These are phyloP conservation scores for Linum trigynum DNA, from an alignment of 345 rosid species.

Conservation along the genomic window DNA sequence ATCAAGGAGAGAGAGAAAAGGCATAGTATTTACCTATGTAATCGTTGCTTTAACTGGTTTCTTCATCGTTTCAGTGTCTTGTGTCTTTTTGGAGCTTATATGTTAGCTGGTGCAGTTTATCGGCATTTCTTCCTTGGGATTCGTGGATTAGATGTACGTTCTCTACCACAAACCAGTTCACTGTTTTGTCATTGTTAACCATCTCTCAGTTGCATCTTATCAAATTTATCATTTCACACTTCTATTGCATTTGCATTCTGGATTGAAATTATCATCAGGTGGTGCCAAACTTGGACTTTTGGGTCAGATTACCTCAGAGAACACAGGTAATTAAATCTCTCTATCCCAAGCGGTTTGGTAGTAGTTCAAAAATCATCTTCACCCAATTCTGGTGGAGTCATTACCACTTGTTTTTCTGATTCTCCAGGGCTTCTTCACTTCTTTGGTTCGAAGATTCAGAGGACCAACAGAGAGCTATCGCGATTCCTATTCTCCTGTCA, in stretches of 20 bases:
- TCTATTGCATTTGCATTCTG: background rate
- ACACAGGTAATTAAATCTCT: constrained; percentile 39
- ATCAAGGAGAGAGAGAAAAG: too few species aligned
- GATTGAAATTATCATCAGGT: constrained; percentile 31
- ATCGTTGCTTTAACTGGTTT: constrained; percentile 14
- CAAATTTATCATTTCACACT: background rate
- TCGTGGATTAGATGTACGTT: constrained; percentile 63
- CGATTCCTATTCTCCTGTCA: constrained; percentile 57
- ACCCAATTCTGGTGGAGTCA: too few species aligned
- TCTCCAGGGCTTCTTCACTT: constrained; percentile 50
- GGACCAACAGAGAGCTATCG: constrained; percentile 55
- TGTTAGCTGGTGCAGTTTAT: constrained; percentile 62
- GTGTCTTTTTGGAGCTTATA: constrained; percentile 70
- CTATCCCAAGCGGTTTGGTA: background rate
- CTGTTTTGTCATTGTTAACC: background rate
- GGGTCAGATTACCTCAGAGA: constrained; percentile 70
- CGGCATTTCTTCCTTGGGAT: constrained; percentile 61
- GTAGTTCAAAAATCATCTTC: background rate
- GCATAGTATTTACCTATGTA: background rate
- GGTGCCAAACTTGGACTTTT: constrained; percentile 71
- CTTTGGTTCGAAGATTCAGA: constrained; percentile 40
- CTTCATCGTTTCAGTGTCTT: constrained; percentile 38
- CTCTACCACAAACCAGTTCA: background rate
- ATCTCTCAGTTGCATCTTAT: constrained; percentile 2
- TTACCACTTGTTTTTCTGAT: background rate